These are phyloP conservation scores for Ensete glaucum DNA, from an alignment of 176 grass and related monocot species.

Conservation along the genomic window DNA sequence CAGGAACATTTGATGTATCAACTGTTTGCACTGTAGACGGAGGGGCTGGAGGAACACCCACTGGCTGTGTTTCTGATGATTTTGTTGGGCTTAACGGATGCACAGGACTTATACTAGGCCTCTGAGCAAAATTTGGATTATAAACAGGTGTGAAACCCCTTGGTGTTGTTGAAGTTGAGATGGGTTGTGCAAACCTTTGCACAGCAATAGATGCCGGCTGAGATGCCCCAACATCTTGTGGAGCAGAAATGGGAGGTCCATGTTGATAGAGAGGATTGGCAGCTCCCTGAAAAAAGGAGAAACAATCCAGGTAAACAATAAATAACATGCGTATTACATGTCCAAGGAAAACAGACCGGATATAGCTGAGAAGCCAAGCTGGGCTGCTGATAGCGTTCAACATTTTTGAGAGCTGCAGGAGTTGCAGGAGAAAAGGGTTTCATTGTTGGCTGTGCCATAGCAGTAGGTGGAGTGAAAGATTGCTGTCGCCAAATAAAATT, in stretches of 20 bases:
- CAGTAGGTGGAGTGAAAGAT: conserved; percentile 31
- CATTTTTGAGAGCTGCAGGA: conserved; percentile 54
- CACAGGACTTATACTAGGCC: conserved; percentile 47
- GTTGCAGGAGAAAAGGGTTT: conserved; percentile 71
- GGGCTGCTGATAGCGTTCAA: conserved; percentile 81
- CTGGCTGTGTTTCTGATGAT: conserved; percentile 30
- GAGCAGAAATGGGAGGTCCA: conserved; percentile 25
- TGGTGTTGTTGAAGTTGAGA: conserved; percentile 30
- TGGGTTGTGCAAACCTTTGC: conserved; percentile 54
- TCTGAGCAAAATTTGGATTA: conserved; percentile 30
- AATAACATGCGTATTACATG: conserved; percentile 11
- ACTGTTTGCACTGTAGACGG: conserved; percentile 74
- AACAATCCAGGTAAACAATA: conserved; percentile 5
- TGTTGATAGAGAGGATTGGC: conserved; percentile 37
- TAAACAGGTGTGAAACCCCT: conserved; percentile 31
- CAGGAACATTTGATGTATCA: conserved; percentile 92
- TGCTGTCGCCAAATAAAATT: conserved; percentile 21
- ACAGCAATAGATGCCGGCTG: conserved; percentile 29
- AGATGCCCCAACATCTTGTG: conserved; percentile 25
- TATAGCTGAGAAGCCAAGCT: conserved; percentile 87
- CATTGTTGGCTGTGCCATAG: conserved; percentile 31
- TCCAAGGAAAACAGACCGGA: conserved; percentile 28
- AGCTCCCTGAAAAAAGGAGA: conserved; percentile 25
- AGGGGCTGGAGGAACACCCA: conserved; percentile 46
- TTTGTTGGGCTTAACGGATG: conserved; percentile 84